Base-by-base conservation (phyloP, 2,329 filamentous ascomycete genomes). In the Aspergillus candidus region DNA sequence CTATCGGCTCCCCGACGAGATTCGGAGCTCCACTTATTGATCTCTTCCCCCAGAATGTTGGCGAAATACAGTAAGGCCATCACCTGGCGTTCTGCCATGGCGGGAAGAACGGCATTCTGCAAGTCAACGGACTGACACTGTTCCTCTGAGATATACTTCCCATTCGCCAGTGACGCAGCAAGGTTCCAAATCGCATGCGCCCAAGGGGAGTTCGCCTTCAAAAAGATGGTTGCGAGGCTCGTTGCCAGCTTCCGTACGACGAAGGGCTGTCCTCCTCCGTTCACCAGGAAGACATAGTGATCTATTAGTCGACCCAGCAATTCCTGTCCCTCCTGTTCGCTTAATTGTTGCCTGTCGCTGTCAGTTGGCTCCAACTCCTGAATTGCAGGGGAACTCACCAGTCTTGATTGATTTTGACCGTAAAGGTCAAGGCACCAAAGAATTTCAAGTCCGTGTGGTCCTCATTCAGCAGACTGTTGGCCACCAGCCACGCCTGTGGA, bases 331-430 rank as follows among this genome's bases (percentile, higher is more conserved):
- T 63, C 61, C 17, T 61, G 46, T 30, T 65, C 55, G 18, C 57
- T 62, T 27, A 74, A 51, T 4, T 63, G 58, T 44, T 63, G 56
- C 60, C 69, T 71, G 40, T 41, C n/a, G 40, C 35, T 43, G 14
- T 44, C 36, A 13, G 29, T 42, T 15, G 11, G 11, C 13, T 8
- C 11, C 18, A 14, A 17, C 22, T 12, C 10, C 41, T 37, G 32
- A 37, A 32, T n/a, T 39, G 13, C 33, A 31, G 32, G 38, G 12
- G 11, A 34, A 53, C 73, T 51, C 70, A 86, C 84, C 83, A 88
- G 61, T 93, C 88, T n/a, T 83, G 84, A 62, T 97, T 96, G 46
- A 97, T 79, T 69, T 97, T 98, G 56, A 97, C 82, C 40, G 88
- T 94, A 53, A 96, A 84, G 0, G 91, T 97, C 47, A 96, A 75